Evolutionary conservation across 805 yeast genomes (phyloP), one percentile per base, ranked within the genome.

Genomic region (Yarrowia sp.): DNA sequence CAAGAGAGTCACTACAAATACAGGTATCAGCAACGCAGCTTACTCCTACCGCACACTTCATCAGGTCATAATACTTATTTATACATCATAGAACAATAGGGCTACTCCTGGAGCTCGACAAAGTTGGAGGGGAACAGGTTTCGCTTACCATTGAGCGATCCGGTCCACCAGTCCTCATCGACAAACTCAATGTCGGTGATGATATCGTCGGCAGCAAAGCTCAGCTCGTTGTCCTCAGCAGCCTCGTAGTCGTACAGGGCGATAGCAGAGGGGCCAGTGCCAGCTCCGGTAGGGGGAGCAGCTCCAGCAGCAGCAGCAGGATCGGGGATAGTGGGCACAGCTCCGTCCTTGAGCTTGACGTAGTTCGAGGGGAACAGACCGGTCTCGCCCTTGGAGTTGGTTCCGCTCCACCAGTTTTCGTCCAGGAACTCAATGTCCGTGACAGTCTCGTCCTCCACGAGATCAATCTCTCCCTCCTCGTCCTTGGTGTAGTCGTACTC

Each of bases 101-200:
- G 15, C 55, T 69, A 71, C 56, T 71, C 70, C 56, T 64, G 69
- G 12, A 78, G 72, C 19, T 71, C 69, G 14, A 95, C 98, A 76
- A 90, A 92, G 79, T 91, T 92, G 50, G 97, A 87, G 67, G 99
- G 99, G 87, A 94, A 93, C 69, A 94, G 82, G 69, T 95, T 95
- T 72, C 85, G 84, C 73, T 87, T 89, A 55, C 97, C 97, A 41
- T 87, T 80, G 73, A 88, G 83, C 71, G 86, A 87, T 65, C 99
- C 99, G 68, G 89, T 83, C 98, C 98, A 95, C 99, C 99, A 95
- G 77, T 91, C 97, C 56, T 91, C 97, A 74, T 92, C 97, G 16
- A 91, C 89, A 77, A 91, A 90, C 73, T 92, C 97, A 71, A 95
- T 89, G 70, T 92, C 90, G 19, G 86, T 81, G 71, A 95, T 92